Evolutionary conservation across 352 stramenopile species (phyloP).

Genomic region (Phytopythium sindhum): DNA sequence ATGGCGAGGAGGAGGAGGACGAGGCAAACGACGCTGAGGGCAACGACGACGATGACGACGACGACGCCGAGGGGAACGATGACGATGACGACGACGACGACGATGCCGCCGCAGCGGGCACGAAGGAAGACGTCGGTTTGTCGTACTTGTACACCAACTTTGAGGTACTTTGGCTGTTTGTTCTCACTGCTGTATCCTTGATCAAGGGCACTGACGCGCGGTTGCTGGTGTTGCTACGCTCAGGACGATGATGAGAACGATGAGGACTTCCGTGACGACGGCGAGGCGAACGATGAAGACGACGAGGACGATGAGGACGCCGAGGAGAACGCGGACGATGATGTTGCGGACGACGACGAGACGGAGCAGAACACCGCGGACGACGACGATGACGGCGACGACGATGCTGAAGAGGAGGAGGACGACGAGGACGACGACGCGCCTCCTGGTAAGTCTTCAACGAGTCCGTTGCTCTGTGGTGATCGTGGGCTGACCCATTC

Average conservation of each 20-base stretch:
- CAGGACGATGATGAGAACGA: slow-evolving; percentile 36
- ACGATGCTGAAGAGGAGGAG: slow-evolving; percentile 27
- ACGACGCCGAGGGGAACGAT: slow-evolving; percentile 21
- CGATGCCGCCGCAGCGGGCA: slow-evolving; percentile 17
- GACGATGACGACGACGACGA: slow-evolving; percentile 13
- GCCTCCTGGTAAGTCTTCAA: slow-evolving; percentile 31
- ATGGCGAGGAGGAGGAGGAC: slow-evolving; percentile 24
- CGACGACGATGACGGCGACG: slow-evolving; percentile 37
- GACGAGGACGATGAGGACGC: slow-evolving; percentile 47
- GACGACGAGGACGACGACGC: slow-evolving; percentile 33
- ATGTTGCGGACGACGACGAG: slow-evolving; percentile 14
- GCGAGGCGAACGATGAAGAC: slow-evolving; percentile 24
- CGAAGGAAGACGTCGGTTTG: slow-evolving; percentile 49
- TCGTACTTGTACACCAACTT: slow-evolving; percentile 70
- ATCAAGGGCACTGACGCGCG: neutral
- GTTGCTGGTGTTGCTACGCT: neutral
- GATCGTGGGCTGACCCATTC: neutral
- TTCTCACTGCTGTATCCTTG: neutral
- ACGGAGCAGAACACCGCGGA: slow-evolving; percentile 17
- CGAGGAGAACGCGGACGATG: slow-evolving; percentile 17
- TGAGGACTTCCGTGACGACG: slow-evolving; percentile 31
- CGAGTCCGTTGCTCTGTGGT: neutral
- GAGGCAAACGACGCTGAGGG: slow-evolving; percentile 23
- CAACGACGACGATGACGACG: slow-evolving; percentile 28
- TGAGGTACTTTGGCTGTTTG: slow-evolving; percentile 22